Base-by-base conservation (phyloP, 805 yeast species). In the Saccharomycopsis fibuligera region DNA sequence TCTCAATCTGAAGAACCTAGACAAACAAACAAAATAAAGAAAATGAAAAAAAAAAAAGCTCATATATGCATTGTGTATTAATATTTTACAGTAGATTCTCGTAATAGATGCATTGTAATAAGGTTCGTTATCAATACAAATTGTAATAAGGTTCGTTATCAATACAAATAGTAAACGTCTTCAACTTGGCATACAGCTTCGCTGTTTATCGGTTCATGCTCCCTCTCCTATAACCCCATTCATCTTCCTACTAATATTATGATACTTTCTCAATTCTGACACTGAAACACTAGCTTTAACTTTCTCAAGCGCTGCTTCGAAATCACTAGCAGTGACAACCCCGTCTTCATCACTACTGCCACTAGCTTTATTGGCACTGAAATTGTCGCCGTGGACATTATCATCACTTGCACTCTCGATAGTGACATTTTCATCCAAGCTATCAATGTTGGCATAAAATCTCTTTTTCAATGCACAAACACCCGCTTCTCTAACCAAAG, bases 211-310 rank as follows among this genome's bases (percentile, higher is more conserved):
- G n/a, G n/a, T n/a, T n/a, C n/a, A n/a, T n/a, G n/a, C n/a, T n/a
- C n/a, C n/a, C n/a, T n/a, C n/a, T n/a, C n/a, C n/a, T n/a, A n/a
- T 42, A 8, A 48, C 51, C 4, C 52, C 52, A 30, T 52, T 35
- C 77, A 87, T 73, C 54, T 81, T 73, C 61, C 76, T 82, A 56
- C 83, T 85, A 59, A 88, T 67, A 54, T 73, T 70, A 50, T 86
- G 93, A 61, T 90, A 90, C 60, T 82, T 85, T 37, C 69, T 58
- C 54, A 96, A 75, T 60, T 90, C 97, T 53, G 71, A 74, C 60
- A 88, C 97, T 56, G 89, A 81, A 4, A 91, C 99, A 62, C 95
- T 85, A 1, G 98, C 97, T 54, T 83, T 82, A 17, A 93, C 87
- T 54, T 78, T 79, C 29, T 69, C 68, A 51, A 93, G 73, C 0